phyloP scores from a whole-genome alignment of 1,139 yeast genomes.

The Arxiozyma telluris region DNA sequence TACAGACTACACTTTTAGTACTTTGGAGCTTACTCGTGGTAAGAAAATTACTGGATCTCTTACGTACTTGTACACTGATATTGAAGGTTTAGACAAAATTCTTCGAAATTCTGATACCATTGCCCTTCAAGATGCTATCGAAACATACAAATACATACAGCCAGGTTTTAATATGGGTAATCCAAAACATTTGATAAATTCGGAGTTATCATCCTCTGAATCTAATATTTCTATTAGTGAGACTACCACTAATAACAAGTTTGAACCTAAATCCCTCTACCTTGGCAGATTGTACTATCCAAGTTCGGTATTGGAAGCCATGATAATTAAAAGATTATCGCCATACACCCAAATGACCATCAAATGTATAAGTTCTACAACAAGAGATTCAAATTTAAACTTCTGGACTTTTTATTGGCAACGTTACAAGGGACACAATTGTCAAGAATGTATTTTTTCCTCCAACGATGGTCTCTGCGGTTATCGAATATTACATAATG shows the following conservation, averaged over 20 bases:
- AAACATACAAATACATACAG: slow-evolving; percentile 62
- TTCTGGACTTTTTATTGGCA: slow-evolving; percentile 67
- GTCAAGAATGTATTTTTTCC: slow-evolving; percentile 76
- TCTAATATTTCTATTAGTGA: not conserved
- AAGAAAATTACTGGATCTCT: slow-evolving; percentile 72
- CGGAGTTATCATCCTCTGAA: not conserved
- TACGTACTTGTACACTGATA: slow-evolving; percentile 64
- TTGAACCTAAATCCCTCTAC: slow-evolving; percentile 31
- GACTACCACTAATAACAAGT: not conserved
- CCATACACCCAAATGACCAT: slow-evolving; percentile 52
- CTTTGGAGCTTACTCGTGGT: slow-evolving; percentile 61
- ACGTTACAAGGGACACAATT: slow-evolving; percentile 52
- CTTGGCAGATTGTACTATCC: slow-evolving; percentile 91
- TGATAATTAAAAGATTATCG: slow-evolving; percentile 55
- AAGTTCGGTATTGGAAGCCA: slow-evolving; percentile 78
- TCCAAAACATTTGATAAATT: not conserved
- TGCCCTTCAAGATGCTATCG: slow-evolving; percentile 62
- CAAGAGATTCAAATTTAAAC: slow-evolving; percentile 40
- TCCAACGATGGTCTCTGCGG: slow-evolving; percentile 87
- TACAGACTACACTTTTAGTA: slow-evolving; percentile 62
- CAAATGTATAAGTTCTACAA: slow-evolving; percentile 61
- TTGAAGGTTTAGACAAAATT: slow-evolving; percentile 21
- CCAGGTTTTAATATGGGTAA: slow-evolving; percentile 29
- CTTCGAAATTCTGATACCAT: slow-evolving; percentile 41
- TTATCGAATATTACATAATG: slow-evolving; percentile 65